Percentiles rank a stretch among this genome's conserved stretches.
These are phyloP conservation scores for Ogataea polymorpha DNA, from an alignment of 805 yeast species.

Conservation along the genomic window DNA sequence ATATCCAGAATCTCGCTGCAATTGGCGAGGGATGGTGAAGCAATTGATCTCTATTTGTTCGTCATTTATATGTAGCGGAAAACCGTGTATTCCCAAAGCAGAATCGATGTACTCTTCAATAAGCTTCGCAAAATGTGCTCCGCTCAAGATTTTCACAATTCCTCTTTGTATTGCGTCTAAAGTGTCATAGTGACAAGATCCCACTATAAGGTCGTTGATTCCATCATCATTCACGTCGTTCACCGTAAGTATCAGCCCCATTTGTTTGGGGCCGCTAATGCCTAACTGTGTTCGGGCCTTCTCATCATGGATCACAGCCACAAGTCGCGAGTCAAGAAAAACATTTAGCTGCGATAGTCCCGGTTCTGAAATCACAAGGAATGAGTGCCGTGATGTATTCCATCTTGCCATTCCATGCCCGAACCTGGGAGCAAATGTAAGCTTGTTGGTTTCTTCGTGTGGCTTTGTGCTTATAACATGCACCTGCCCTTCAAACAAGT, in stretches of 20 bases:
- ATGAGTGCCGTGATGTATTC: constrained; percentile 29
- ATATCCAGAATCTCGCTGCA: constrained; percentile 27
- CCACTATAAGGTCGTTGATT: constrained; percentile 40
- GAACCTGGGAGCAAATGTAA: constrained; percentile 35
- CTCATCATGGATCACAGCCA: constrained; percentile 22
- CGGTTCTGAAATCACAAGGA: constrained; percentile 48
- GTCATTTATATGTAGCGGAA: constrained; percentile 5
- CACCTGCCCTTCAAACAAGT: constrained; percentile 18
- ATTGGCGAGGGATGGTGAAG: constrained; percentile 19
- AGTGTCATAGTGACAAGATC: constrained; percentile 38
- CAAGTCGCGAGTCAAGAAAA: constrained; percentile 20
- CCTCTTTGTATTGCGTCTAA: constrained; percentile 34
- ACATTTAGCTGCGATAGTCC: constrained; percentile 45
- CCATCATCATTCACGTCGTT: constrained; percentile 39
- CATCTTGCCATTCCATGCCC: constrained; percentile 40
- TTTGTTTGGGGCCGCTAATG: constrained; percentile 38
- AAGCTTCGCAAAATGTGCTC: constrained; percentile 12
- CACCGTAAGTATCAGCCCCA: constrained; percentile 32
- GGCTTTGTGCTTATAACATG: neutral
- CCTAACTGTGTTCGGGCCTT: constrained; percentile 36
- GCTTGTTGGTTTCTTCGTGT: neutral
- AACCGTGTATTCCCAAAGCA: neutral
- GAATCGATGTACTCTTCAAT: neutral
- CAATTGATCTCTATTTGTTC: constrained; percentile 8
- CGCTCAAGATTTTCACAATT: constrained; percentile 32